These are phyloP conservation scores for Physcomitrellopsis africana DNA, from an alignment of 225 moss, liverwort and hornwort species.

Conservation along the genomic window DNA sequence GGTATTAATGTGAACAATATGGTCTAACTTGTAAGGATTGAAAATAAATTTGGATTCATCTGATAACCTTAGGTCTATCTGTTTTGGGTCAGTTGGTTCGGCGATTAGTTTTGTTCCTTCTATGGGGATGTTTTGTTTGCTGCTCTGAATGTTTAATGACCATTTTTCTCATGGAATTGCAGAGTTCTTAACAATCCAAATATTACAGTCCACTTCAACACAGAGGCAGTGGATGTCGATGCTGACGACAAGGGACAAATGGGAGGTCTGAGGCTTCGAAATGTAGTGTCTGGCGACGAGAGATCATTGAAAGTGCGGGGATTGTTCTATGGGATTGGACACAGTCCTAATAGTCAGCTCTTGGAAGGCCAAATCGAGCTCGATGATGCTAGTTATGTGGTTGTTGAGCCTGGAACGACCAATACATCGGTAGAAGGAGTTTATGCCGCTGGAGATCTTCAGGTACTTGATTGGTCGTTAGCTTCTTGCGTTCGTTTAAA, in stretches of 20 bases:
- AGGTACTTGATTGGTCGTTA: conserved; percentile 48
- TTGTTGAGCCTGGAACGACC: conserved; percentile 75
- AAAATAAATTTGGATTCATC: no score
- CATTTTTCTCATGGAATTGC: conserved; percentile 27
- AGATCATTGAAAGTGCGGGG: conserved; percentile 70
- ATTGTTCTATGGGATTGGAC: conserved; percentile 96
- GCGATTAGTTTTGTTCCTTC: not conserved
- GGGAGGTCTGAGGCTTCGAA: conserved; percentile 68
- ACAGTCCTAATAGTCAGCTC: conserved; percentile 82
- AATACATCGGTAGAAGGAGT: conserved; percentile 92
- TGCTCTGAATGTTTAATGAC: not conserved
- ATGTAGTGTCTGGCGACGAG: conserved; percentile 51
- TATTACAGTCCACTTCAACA: conserved; percentile 91
- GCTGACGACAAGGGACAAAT: conserved; percentile 82
- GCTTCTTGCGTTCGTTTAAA: not conserved
- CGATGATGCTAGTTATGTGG: conserved; percentile 89
- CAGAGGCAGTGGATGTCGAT: conserved; percentile 79
- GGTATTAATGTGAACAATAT: conserved; percentile 35
- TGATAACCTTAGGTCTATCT: no score
- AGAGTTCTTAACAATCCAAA: conserved; percentile 93
- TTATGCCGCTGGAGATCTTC: conserved; percentile 94
- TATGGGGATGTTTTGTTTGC: not conserved
- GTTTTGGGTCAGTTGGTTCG: no score
- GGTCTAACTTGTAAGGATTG: no score
- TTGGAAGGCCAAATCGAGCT: conserved; percentile 89